Base-by-base conservation (phyloP, 2,329 filamentous ascomycete genomes). In the Knufia petricola region DNA sequence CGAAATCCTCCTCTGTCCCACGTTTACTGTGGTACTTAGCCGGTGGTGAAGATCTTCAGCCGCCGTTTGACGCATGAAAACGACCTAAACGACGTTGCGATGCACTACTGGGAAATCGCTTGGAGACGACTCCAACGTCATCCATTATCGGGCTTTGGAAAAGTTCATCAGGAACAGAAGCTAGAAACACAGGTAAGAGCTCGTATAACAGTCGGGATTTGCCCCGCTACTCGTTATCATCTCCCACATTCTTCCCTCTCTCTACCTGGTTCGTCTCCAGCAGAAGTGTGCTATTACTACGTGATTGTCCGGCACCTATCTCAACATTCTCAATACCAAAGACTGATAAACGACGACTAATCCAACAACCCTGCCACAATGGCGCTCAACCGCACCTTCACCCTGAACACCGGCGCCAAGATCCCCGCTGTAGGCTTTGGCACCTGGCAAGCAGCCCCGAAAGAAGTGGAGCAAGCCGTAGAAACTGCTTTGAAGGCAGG, bases 401-500 rank as follows among this genome's bases (percentile, higher is more conserved):
- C 53, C 1, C 50, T 63, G 4, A 63, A 63, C 51, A 61, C 60
- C 2, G 60, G 61, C 15, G 60, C 60, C 10, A 58, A 69, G 60
- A 61, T 63, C 45, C 67, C 67, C 55, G 48, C 53, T 10, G 45
- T 57, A 8, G 56, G 56, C 3, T 58, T 55, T 49, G 56, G 56
- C 1, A 58, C 55, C 8, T 58, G 52, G 53, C 53, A 50, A 34
- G 41, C 50, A 45, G 55, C 48, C 10, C 44, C 44, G 19, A 37
- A 47, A 28, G 44, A 47, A 39, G 44, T 47, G 3, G 44, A 47
- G 19, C 34, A 12, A 8, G 44, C 44, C 15, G 44, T 47, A 12
- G 44, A 47, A 28, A 39, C 23, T 19, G 75, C 75, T 13, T 66
- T 78, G 36, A 61, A 67, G 48, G 64, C 63, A 42, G 75, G 75